A percentile compares a stretch with the other conserved stretches of the same genome.
Conservation (phyloP, 2,329 filamentous ascomycete species). For the Anthostomella pinea region DNA sequence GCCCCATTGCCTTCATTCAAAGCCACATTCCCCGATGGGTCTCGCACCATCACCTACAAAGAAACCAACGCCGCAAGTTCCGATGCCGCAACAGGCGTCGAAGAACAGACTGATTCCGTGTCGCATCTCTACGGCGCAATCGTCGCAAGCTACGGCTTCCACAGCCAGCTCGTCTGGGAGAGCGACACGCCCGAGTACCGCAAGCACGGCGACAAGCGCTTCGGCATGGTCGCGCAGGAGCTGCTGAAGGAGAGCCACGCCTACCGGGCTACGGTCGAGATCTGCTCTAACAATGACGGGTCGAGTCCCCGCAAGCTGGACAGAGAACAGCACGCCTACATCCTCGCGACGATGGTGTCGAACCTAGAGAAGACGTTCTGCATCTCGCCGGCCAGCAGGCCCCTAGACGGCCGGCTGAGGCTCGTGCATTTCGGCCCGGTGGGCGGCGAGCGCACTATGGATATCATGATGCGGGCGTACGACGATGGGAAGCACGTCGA, state of each 20-base stretch:
- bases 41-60: conserved; percentile 44
- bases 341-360: conserved; percentile 73
- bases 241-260: conserved; percentile 58
- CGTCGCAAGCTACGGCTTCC: conserved; percentile 86
- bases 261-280: conserved; percentile 45
- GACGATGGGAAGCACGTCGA: conserved; percentile 53
- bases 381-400: conserved; percentile 71
- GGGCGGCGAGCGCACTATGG: conserved; percentile 65
- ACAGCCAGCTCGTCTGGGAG: conserved; percentile 84
- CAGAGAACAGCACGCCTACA: conserved; percentile 67
- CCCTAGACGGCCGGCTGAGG: conserved; percentile 67
- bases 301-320: too few relatives aligned
- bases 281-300: too few relatives aligned
- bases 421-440: conserved; percentile 74
- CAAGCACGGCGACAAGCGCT: conserved; percentile 71
- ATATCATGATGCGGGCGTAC: conserved; percentile 69
- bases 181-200: conserved; percentile 83
- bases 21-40: conserved; percentile 58
- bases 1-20: conserved; percentile 60
- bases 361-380: conserved; percentile 78
- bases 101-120: conserved; percentile 33
- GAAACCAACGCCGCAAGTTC: conserved; percentile 10
- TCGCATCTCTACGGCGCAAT: conserved; percentile 67
- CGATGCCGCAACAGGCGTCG: conserved; percentile 5
- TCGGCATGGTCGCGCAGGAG: conserved; percentile 79